A percentile compares a stretch with the other conserved stretches of the same genome.
Conservation (phyloP, 495 filamentous ascomycete species). For the Extremus antarcticus region DNA sequence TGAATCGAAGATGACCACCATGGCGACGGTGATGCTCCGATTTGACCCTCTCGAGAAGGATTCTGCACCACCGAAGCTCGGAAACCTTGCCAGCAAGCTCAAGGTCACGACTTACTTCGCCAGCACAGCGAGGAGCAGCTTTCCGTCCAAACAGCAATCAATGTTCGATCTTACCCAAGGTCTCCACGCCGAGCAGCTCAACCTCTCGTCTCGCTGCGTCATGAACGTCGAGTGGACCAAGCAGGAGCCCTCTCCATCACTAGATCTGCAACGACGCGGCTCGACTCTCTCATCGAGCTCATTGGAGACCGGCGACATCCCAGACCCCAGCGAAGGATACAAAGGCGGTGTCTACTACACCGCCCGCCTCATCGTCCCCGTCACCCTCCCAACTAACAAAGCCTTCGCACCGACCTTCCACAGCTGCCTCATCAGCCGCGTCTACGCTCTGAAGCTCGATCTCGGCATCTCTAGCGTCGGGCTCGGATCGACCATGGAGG, state of each 20-base stretch:
- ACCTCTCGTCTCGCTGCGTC: slow-evolving; percentile 55
- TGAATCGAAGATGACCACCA: slow-evolving; percentile 39
- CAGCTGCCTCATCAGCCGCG: slow-evolving; percentile 68
- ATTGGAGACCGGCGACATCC: slow-evolving; percentile 23
- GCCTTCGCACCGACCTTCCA: slow-evolving; percentile 82
- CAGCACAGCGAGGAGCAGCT: slow-evolving; percentile 36
- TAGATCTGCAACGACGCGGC: slow-evolving; percentile 40
- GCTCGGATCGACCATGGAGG: slow-evolving; percentile 46
- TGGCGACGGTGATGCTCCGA: slow-evolving; percentile 55
- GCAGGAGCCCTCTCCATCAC: slow-evolving; percentile 27
- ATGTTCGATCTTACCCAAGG: slow-evolving; percentile 45
- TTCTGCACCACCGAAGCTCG: slow-evolving; percentile 56
- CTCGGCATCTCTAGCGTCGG: slow-evolving; percentile 50
- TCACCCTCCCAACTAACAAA: slow-evolving; percentile 60
- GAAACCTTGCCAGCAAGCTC: slow-evolving; percentile 57
- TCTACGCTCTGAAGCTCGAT: slow-evolving; percentile 63
- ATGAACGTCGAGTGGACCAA: slow-evolving; percentile 56
- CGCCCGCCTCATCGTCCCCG: slow-evolving; percentile 57
- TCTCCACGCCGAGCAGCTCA: slow-evolving; percentile 51
- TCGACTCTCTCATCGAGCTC: slow-evolving; percentile 40
- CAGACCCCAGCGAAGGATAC: slow-evolving; percentile 34
- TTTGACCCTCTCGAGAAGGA: slow-evolving; percentile 58
- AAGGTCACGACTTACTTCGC: slow-evolving; percentile 66
- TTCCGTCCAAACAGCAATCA: slow-evolving; percentile 36
- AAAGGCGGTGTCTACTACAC: slow-evolving; percentile 47